These are phyloP conservation scores for Nannochloris sp. DNA, from an alignment of 139 green algal genomes.

Conservation along the genomic window DNA sequence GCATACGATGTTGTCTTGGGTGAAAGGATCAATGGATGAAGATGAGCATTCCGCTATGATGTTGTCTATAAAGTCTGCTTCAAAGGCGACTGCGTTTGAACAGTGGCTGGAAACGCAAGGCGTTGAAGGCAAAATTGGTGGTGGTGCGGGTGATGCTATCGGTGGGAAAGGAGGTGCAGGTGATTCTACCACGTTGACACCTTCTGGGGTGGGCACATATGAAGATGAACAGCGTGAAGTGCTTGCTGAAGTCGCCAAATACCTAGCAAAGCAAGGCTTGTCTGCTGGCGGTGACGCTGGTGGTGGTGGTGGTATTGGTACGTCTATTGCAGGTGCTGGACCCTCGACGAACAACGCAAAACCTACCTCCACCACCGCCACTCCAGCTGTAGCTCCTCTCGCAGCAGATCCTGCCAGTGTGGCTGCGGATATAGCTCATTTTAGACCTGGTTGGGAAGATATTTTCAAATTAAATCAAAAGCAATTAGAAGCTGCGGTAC, in stretches of 20 bases:
- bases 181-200: not conserved
- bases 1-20: slow-evolving; percentile 88
- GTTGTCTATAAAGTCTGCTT: slow-evolving; percentile 61
- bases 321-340: not conserved
- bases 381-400: no score
- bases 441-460: slow-evolving; percentile 89
- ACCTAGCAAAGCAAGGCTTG: slow-evolving; percentile 37
- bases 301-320: not conserved
- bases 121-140: not conserved
- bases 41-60: slow-evolving; percentile 79
- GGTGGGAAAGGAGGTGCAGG: not conserved
- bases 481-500: slow-evolving; percentile 92
- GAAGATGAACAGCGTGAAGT: slow-evolving; percentile 12
- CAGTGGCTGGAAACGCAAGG: slow-evolving; percentile 74
- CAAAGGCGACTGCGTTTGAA: slow-evolving; percentile 92
- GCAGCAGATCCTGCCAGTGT: slow-evolving; percentile 9
- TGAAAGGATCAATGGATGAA: slow-evolving; percentile 64
- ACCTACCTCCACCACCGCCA: no score
- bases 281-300: not conserved
- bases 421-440: slow-evolving; percentile 29
- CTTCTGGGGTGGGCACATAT: not conserved
- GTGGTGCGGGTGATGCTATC: slow-evolving; percentile 15
- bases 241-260: slow-evolving; percentile 62
- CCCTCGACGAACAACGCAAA: not conserved
- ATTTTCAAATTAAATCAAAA: slow-evolving; percentile 99